Percentiles rank a stretch among this genome's conserved stretches.
These are phyloP conservation scores for Penicillium parvum DNA, from an alignment of 495 filamentous ascomycete species.

Conservation along the genomic window DNA sequence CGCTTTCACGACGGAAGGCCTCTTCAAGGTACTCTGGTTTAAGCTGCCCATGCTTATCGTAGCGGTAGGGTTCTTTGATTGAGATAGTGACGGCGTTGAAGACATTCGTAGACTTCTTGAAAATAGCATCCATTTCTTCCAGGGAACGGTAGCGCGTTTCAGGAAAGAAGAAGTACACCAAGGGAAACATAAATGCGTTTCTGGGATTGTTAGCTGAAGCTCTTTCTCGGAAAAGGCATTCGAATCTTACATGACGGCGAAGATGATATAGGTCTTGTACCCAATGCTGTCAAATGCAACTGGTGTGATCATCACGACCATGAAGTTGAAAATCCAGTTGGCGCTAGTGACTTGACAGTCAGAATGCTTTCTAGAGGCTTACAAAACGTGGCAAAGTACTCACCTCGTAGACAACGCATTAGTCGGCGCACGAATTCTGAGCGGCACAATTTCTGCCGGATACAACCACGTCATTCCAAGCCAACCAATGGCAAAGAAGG, in stretches of 20 bases:
- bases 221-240: neutral
- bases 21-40: conserved; percentile 30
- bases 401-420: conserved; percentile 19
- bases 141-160: conserved; percentile 66
- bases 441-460: conserved; percentile 56
- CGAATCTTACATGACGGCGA: conserved; percentile 32
- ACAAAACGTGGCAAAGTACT: neutral
- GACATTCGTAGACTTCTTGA: conserved; percentile 51
- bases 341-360: conserved; percentile 7
- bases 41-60: conserved; percentile 65
- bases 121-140: conserved; percentile 72
- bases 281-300: conserved; percentile 57
- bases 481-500: conserved; percentile 69
- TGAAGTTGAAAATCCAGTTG: conserved; percentile 34
- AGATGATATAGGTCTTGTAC: conserved; percentile 68
- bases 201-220: conserved; percentile 4
- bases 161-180: conserved; percentile 62
- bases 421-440: conserved; percentile 23
- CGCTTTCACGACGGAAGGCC: conserved; percentile 3
- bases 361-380: neutral
- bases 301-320: conserved; percentile 62
- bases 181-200: conserved; percentile 24
- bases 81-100: conserved; percentile 59
- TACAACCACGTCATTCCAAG: conserved; percentile 70
- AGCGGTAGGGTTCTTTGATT: conserved; percentile 55